Conservation (phyloP, 129 eudicot genomes). For the sunflower (Helianthus annuus) region DNA sequence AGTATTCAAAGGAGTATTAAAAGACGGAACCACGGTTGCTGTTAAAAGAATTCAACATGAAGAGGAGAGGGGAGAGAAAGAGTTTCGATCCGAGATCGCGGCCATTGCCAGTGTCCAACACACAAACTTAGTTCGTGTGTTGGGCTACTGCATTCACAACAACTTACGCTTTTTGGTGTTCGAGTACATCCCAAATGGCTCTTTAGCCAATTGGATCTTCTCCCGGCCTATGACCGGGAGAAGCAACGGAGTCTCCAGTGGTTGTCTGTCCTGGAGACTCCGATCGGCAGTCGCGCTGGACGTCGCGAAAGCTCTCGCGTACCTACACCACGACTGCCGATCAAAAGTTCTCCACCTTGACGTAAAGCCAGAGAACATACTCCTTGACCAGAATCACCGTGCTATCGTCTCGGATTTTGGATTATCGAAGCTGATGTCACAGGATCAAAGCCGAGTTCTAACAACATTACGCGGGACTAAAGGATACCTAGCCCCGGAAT, state of each 20-base stretch:
- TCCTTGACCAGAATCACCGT: conserved; percentile 60
- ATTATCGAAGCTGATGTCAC: conserved; percentile 66
- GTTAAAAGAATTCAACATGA: conserved; percentile 70
- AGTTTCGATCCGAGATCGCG: conserved; percentile 72
- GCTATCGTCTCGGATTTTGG: conserved; percentile 84
- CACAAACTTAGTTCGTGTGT: conserved; percentile 65
- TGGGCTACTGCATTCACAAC: conserved; percentile 58
- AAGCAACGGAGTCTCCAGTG: conserved; percentile 1
- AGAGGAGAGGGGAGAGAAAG: conserved; percentile 77
- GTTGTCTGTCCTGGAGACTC: conserved; percentile 73
- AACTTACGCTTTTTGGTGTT: conserved; percentile 56
- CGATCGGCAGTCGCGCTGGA: conserved; percentile 62
- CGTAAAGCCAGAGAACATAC: conserved; percentile 85
- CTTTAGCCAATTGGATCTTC: conserved; percentile 82
- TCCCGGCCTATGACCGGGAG: conserved; percentile 19
- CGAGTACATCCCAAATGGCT: conserved; percentile 65
- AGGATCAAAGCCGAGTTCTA: conserved; percentile 62
- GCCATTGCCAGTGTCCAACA: conserved; percentile 93
- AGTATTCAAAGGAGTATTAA: conserved; percentile 65
- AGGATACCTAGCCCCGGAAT: conserved; percentile 91
- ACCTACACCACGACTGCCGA: conserved; percentile 80
- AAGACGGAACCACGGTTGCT: conserved; percentile 69
- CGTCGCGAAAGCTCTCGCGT: conserved; percentile 81
- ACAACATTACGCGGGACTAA: conserved; percentile 74
- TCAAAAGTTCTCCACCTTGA: conserved; percentile 78